Evolutionary conservation across 2,329 filamentous ascomycete species (phyloP).

Genomic region (Fusarium robinianum): DNA sequence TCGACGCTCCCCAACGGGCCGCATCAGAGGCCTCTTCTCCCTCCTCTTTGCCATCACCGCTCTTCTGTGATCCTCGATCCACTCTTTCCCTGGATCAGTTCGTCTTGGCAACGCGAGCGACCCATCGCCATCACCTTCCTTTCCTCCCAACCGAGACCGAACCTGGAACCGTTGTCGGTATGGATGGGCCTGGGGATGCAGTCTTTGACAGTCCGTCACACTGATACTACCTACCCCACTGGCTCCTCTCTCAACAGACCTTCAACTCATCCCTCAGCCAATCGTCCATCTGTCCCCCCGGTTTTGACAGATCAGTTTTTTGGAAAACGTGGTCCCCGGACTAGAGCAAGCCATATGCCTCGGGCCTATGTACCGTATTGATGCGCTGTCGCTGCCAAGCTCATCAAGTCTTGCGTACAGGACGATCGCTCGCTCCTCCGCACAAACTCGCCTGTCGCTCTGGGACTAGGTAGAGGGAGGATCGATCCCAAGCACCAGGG

Average conservation of each 20-base stretch:
- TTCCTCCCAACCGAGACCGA: slow-evolving; percentile 19
- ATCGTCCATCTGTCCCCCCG: slow-evolving; percentile 16
- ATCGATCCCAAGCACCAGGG: slow-evolving; percentile 23
- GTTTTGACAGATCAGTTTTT: slow-evolving; percentile 25
- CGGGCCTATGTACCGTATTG: slow-evolving; percentile 30
- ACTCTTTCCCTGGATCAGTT: slow-evolving; percentile 10
- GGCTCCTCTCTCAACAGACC: slow-evolving; percentile 11
- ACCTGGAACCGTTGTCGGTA: slow-evolving; percentile 8
- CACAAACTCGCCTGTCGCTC: too few species aligned
- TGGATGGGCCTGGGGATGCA: slow-evolving; percentile 20
- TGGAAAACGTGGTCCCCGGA: slow-evolving; percentile 28
- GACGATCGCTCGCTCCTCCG: background rate
- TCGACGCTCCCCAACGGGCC: background rate
- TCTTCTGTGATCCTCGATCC: slow-evolving; percentile 9
- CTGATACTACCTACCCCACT: slow-evolving; percentile 22
- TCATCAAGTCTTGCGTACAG: too few species aligned
- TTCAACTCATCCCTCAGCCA: slow-evolving; percentile 14
- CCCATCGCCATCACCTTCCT: slow-evolving; percentile 3
- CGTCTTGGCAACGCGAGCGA: slow-evolving; percentile 11
- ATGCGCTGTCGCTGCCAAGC: slow-evolving; percentile 13
- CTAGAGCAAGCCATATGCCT: slow-evolving; percentile 22
- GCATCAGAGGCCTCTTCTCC: too few species aligned
- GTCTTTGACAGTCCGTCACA: slow-evolving; percentile 24
- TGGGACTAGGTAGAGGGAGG: slow-evolving; percentile 15
- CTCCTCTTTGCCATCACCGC: slow-evolving; percentile 17